These are phyloP conservation scores for Symbiotaphrina buchneri DNA, from an alignment of 495 filamentous ascomycete species.

Conservation along the genomic window DNA sequence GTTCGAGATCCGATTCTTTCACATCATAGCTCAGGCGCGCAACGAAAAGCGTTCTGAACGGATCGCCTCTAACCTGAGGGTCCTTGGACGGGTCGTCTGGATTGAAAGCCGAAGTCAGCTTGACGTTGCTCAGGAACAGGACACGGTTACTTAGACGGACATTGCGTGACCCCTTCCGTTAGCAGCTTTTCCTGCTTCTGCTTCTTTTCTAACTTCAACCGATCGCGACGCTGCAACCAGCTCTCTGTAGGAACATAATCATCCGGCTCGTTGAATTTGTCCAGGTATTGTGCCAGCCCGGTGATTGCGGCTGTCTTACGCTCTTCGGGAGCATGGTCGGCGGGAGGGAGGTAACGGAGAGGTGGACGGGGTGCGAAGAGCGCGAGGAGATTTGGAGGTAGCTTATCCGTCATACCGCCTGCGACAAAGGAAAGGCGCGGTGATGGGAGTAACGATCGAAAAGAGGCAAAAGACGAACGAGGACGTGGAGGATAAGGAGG, in stretches of 20 bases:
- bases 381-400: slow-evolving; percentile 75
- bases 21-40: slow-evolving; percentile 74
- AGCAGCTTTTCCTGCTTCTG: slow-evolving; percentile 34
- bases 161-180: slow-evolving; percentile 40
- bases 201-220: slow-evolving; percentile 58
- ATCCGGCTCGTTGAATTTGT: slow-evolving; percentile 29
- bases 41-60: slow-evolving; percentile 88
- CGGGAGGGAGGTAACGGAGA: slow-evolving; percentile 69
- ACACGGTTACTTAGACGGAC: slow-evolving; percentile 25
- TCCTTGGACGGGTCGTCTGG: slow-evolving; percentile 53
- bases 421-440: too few relatives aligned
- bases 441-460: too few relatives aligned
- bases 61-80: slow-evolving; percentile 70
- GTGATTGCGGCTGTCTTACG: slow-evolving; percentile 46
- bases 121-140: neutral
- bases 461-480: too few relatives aligned
- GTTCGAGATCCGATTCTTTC: slow-evolving; percentile 73
- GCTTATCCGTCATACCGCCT: slow-evolving; percentile 23
- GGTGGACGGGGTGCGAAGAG: slow-evolving; percentile 89
- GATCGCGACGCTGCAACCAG: slow-evolving; percentile 70
- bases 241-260: slow-evolving; percentile 65
- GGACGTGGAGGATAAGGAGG: too few relatives aligned
- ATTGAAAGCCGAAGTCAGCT: too few relatives aligned
- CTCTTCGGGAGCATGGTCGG: slow-evolving; percentile 65
- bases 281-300: slow-evolving; percentile 52